Percentiles rank a stretch among this genome's conserved stretches.
phyloP scores from a whole-genome alignment of 148 eudicot genomes.

The Dianthus caryophyllus region DNA sequence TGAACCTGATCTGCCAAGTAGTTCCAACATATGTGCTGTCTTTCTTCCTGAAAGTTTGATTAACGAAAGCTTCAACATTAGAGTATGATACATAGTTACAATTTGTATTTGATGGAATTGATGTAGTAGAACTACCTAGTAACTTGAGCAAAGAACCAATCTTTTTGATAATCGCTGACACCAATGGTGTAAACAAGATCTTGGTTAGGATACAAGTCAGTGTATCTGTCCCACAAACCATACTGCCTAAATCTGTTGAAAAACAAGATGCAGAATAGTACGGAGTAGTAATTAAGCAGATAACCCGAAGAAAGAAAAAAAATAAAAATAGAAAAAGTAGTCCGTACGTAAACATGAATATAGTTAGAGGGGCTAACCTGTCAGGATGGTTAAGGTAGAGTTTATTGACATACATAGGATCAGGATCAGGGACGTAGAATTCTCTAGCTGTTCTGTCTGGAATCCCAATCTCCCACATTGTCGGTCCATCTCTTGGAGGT shows the following conservation, averaged over 20 bases:
- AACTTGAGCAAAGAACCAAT: slow-evolving; percentile 93
- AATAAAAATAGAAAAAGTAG: too few species aligned
- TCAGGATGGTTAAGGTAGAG: slow-evolving; percentile 53
- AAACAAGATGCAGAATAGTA: too few species aligned
- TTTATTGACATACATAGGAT: slow-evolving; percentile 51
- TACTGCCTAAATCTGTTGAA: slow-evolving; percentile 70
- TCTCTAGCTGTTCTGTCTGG: slow-evolving; percentile 67
- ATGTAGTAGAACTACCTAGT: slow-evolving; percentile 37
- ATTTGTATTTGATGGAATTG: neutral
- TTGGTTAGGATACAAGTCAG: slow-evolving; percentile 57
- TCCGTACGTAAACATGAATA: too few species aligned
- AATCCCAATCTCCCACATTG: slow-evolving; percentile 70
- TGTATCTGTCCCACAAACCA: slow-evolving; percentile 85
- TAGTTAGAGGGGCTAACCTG: slow-evolving; percentile 31
- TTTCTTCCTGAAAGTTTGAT: slow-evolving; percentile 39
- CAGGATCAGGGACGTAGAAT: slow-evolving; percentile 66
- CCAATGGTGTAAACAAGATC: slow-evolving; percentile 66
- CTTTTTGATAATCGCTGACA: slow-evolving; percentile 56
- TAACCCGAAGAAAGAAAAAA: neutral
- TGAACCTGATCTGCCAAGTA: slow-evolving; percentile 69
- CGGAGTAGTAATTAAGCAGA: neutral
- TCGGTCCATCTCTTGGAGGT: slow-evolving; percentile 75
- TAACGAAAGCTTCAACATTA: too few species aligned
- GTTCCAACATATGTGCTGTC: slow-evolving; percentile 45
- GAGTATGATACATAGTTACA: neutral